Evolutionary conservation across 1,139 yeast genomes (phyloP), one percentile per base, ranked within the genome.

Genomic region (Williopsis jadinii): DNA sequence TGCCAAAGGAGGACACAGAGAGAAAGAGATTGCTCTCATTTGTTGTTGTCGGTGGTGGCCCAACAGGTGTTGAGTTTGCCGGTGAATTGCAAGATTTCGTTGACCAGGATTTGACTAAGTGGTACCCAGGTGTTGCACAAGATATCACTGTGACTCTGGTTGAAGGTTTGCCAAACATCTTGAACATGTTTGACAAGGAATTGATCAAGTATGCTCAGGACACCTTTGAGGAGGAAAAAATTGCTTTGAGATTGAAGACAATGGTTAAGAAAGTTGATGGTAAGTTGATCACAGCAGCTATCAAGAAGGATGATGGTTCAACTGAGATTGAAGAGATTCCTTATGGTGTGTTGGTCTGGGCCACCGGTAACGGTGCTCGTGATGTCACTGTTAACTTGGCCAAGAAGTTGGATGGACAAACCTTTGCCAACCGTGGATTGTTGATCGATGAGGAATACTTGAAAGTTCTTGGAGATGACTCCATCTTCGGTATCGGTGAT

Each of bases 61-160:
- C 97, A 59, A 88, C 96, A 41, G 97, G 97, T 67, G 96, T 88
- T 48, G 97, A 88, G 64, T 84, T 85, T 58, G 95, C 96, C 51
- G 97, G 95, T 58, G 97, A 90, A 66, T 68, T 90, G 55, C 95
- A 85, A 66, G 97, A 90, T 66, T 90, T 86, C 66, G 83, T 88
- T 52, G 94, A 85, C 63, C 95, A 87, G 64, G 97, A 90, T 64
- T 72, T 90, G 68, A 70, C 70, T 56, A 84, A 80, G 66, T 86
- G 95, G 94, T 80, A 84, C 69, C 97, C 97, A 38, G 86, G 77
- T 56, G 76, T 88, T 53, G 80, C 88, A 50, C 70, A 72, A 57
- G 96, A 90, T 60, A 76, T 88, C 61, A 75, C 80, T 55, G 90
- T 90, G 44, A 77, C 94, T 37, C 74, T 90, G 47, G 83, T 90